Percentiles rank a stretch among this genome's conserved stretches.
phyloP scores from a whole-genome alignment of 176 grass and related monocot genomes.

The Paspalum notatum region DNA sequence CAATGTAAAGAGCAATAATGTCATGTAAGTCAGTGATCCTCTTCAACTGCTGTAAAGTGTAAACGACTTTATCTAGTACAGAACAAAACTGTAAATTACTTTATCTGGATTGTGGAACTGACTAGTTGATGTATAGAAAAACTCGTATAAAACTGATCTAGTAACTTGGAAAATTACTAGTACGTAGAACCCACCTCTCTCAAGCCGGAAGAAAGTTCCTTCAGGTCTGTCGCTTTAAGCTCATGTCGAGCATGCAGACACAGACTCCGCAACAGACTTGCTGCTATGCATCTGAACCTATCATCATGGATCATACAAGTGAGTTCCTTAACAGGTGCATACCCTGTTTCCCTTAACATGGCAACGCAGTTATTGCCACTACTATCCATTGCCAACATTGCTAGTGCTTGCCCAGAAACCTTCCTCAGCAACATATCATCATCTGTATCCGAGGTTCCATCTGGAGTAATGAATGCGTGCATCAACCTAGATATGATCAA shows the following conservation, averaged over 20 bases:
- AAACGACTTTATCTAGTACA: not conserved
- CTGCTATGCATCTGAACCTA: not conserved
- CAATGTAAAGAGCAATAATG: not conserved
- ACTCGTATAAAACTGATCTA: not conserved
- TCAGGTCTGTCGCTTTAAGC: not conserved
- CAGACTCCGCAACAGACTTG: conserved; percentile 30
- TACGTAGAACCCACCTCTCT: conserved; percentile 6
- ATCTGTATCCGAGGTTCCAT: not conserved
- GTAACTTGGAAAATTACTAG: not conserved
- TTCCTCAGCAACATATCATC: not conserved
- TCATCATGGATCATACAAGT: not conserved
- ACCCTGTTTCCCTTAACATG: conserved; percentile 28
- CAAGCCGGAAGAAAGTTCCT: conserved; percentile 1
- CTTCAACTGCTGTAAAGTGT: no score
- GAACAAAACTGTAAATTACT: not conserved
- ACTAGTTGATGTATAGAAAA: no score
- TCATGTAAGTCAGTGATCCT: not conserved
- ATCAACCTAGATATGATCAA: not conserved
- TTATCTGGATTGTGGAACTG: no score
- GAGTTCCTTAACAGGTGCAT: conserved; percentile 2
- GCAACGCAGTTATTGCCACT: conserved; percentile 2
- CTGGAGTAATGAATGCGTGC: not conserved
- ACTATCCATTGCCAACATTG: not conserved
- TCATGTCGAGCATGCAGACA: not conserved
- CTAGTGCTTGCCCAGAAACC: not conserved